phyloP scores from a whole-genome alignment of 2,329 filamentous ascomycete genomes.

The Sporothrix pallida region DNA sequence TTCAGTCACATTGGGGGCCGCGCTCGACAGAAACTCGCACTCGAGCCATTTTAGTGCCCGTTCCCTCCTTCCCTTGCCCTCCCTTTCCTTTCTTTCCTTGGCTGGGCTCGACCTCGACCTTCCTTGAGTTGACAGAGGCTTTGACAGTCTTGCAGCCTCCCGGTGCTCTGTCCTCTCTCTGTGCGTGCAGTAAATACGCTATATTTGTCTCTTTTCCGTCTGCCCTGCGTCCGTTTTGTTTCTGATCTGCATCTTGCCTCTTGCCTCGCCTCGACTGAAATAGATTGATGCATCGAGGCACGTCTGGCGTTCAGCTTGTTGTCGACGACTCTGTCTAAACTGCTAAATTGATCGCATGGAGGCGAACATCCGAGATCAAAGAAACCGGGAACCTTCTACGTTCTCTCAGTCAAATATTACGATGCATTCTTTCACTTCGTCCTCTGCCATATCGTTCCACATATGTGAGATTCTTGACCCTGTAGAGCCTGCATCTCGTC shows the following conservation, averaged over 20 bases:
- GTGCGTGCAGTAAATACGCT: not conserved
- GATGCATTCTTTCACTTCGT: not conserved
- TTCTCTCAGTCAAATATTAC: not conserved
- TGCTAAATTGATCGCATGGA: constrained; percentile 13
- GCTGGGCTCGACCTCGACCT: constrained; percentile 1
- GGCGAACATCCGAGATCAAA: not conserved
- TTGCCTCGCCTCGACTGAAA: constrained; percentile 5
- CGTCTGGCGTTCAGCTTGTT: not conserved
- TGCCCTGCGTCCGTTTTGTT: not conserved
- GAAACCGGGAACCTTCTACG: constrained; percentile 3
- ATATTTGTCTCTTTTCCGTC: constrained; percentile 16
- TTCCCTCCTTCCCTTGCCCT: not conserved
- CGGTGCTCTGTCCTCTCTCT: not conserved
- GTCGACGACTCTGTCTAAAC: too few species aligned
- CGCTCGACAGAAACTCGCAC: not conserved
- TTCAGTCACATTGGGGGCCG: constrained; percentile 28
- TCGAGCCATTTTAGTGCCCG: constrained; percentile 17
- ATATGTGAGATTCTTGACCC: constrained; percentile 13
- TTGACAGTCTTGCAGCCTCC: not conserved
- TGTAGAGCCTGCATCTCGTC: constrained; percentile 29
- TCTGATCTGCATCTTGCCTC: not conserved
- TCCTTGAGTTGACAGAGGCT: not conserved
- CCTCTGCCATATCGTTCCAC: not conserved
- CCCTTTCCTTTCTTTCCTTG: not conserved
- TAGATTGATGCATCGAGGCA: constrained; percentile 5